These are phyloP conservation scores for Ganoderma multipileum DNA, from an alignment of 1,284 basidiomycete species.

Conservation along the genomic window DNA sequence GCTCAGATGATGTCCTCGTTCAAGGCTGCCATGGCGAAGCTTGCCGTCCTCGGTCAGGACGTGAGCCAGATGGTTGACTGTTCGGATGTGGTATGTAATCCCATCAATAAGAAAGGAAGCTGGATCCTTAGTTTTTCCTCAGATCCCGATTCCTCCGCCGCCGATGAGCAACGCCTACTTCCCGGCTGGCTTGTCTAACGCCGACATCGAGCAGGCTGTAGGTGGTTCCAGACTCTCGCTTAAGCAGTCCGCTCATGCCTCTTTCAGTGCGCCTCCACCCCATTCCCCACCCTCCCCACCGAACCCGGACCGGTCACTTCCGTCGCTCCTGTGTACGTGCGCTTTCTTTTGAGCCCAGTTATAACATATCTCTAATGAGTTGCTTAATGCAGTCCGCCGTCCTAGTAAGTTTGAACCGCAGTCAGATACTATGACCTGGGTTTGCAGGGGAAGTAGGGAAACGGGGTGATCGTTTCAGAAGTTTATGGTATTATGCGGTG, in stretches of 20 bases:
- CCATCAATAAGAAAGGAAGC: neutral
- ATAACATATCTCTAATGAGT: neutral
- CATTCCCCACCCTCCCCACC: conserved; percentile 30
- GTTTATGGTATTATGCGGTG: neutral
- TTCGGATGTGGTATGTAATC: conserved; percentile 27
- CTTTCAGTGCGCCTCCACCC: conserved; percentile 20
- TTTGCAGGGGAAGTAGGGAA: neutral
- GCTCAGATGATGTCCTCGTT: conserved; percentile 33
- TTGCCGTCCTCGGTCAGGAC: conserved; percentile 38
- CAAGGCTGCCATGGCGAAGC: conserved; percentile 37
- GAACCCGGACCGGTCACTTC: conserved; percentile 30
- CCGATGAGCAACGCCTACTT: conserved; percentile 16
- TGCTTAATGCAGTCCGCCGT: neutral
- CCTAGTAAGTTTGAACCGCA: neutral
- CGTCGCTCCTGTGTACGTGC: conserved; percentile 27
- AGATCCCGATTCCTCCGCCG: conserved; percentile 8
- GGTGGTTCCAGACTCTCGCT: neutral
- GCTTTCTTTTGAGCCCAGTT: neutral
- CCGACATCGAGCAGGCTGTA: conserved; percentile 24
- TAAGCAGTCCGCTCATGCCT: neutral
- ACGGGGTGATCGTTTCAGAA: neutral
- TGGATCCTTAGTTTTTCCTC: neutral
- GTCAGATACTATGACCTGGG: neutral
- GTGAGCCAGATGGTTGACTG: conserved; percentile 27
- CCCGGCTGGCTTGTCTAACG: conserved; percentile 20